Conservation (phyloP, 1,284 basidiomycete genomes). For the Chalciporus piperatoides region DNA sequence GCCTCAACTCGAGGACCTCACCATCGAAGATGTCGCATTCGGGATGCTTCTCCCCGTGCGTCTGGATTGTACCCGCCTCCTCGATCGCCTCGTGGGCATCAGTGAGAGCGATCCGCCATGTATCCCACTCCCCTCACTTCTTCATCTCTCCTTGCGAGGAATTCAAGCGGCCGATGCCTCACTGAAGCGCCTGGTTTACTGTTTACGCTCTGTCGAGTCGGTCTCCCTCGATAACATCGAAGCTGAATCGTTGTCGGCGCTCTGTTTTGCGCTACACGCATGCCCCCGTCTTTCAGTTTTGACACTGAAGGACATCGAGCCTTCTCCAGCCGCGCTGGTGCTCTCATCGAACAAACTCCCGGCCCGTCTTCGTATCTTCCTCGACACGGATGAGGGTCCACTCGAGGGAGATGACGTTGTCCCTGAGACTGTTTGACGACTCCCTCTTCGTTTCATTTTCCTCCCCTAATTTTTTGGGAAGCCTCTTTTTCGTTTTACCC, state of each 20-base stretch:
- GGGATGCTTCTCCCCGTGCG: constrained; percentile 23
- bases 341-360: constrained; percentile 7
- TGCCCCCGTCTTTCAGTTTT: constrained; percentile 12
- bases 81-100: constrained; percentile 13
- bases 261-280: constrained; percentile 7
- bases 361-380: constrained; percentile 15
- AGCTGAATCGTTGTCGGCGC: not conserved
- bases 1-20: constrained; percentile 38
- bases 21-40: constrained; percentile 44
- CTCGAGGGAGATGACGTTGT: not conserved
- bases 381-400: constrained; percentile 15
- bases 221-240: constrained; percentile 17
- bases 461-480: too few relatives aligned
- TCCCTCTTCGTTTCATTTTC: not conserved
- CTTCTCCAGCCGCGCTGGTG: not conserved
- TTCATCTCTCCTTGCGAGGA: constrained; percentile 16
- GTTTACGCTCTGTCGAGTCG: constrained; percentile 6
- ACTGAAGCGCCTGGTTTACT: constrained; percentile 10
- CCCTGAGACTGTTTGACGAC: not conserved
- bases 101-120: not conserved
- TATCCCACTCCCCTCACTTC: constrained; percentile 10
- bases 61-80: constrained; percentile 19
- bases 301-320: constrained; percentile 15
- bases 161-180: constrained; percentile 4
- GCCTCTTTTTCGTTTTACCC: too few relatives aligned